Conservation (phyloP, 2,329 filamentous ascomycete species). For the Pseudogymnoascus sp. region DNA sequence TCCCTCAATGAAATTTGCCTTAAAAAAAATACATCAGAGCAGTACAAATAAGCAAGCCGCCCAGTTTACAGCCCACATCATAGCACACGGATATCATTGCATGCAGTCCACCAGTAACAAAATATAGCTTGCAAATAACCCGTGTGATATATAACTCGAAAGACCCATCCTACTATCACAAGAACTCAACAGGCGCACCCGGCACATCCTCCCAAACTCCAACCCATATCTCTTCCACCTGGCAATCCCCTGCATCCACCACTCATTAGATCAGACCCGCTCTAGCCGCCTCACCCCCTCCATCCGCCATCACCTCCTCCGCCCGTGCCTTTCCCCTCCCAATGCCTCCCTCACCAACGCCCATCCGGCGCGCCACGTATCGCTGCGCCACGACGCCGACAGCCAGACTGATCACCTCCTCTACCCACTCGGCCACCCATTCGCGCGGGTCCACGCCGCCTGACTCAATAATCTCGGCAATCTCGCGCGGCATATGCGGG, state of each 20-base stretch:
- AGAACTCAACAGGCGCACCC: neutral
- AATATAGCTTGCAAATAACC: neutral
- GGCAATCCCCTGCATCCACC: neutral
- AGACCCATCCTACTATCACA: conserved; percentile 1
- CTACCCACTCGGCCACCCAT: conserved; percentile 96
- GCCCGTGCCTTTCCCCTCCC: conserved; percentile 53
- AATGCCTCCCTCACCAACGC: conserved; percentile 72
- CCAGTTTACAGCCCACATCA: neutral
- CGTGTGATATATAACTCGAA: conserved; percentile 6
- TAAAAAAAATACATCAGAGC: no score
- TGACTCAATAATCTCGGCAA: conserved; percentile 70
- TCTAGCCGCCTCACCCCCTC: conserved; percentile 50
- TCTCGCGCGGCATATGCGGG: conserved; percentile 65
- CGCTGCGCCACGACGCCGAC: conserved; percentile 85
- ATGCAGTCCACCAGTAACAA: neutral
- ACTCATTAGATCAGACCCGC: conserved; percentile 34
- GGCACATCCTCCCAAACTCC: conserved; percentile 1
- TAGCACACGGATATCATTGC: neutral
- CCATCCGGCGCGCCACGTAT: conserved; percentile 92
- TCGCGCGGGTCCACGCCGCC: conserved; percentile 82
- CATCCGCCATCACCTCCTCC: conserved; percentile 47
- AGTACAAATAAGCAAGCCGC: neutral
- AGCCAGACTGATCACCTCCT: conserved; percentile 70
- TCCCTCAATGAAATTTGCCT: neutral
- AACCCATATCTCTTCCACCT: neutral